Percentiles rank a stretch among this genome's conserved stretches.
These are phyloP conservation scores for Euphorbia lathyris DNA, from an alignment of 345 rosid species.

Conservation along the genomic window DNA sequence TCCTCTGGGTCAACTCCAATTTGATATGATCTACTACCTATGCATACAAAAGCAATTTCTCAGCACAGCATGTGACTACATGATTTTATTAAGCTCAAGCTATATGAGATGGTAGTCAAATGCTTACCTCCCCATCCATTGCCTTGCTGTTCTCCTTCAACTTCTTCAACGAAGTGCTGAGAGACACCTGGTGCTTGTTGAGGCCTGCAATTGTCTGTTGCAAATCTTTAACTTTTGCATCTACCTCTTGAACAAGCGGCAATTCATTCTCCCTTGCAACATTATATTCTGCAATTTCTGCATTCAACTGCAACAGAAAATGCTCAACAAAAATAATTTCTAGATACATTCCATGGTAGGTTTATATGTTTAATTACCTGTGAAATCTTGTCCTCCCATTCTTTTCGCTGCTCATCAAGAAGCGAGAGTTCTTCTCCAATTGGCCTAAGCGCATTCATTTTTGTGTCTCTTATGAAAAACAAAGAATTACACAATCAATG, in stretches of 20 bases:
- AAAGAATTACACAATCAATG: not conserved
- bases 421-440: conserved; percentile 51
- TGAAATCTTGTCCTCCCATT: conserved; percentile 58
- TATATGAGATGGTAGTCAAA: not conserved
- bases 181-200: conserved; percentile 71
- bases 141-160: conserved; percentile 60
- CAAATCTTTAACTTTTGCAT: conserved; percentile 58
- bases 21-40: not conserved
- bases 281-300: conserved; percentile 59
- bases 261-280: conserved; percentile 63
- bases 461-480: conserved; percentile 46
- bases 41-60: not conserved
- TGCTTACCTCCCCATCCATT: conserved; percentile 60
- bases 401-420: conserved; percentile 65
- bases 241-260: conserved; percentile 70
- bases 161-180: conserved; percentile 49
- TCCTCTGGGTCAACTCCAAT: not conserved
- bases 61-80: not conserved
- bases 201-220: conserved; percentile 56
- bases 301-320: conserved; percentile 55
- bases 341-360: conserved; percentile 7
- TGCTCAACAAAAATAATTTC: conserved; percentile 17
- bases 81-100: not conserved
- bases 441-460: conserved; percentile 58
- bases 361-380: conserved; percentile 44